Base-by-base conservation (phyloP, 176 grass and related monocot genomes). In the Bonia amplexicaulis region DNA sequence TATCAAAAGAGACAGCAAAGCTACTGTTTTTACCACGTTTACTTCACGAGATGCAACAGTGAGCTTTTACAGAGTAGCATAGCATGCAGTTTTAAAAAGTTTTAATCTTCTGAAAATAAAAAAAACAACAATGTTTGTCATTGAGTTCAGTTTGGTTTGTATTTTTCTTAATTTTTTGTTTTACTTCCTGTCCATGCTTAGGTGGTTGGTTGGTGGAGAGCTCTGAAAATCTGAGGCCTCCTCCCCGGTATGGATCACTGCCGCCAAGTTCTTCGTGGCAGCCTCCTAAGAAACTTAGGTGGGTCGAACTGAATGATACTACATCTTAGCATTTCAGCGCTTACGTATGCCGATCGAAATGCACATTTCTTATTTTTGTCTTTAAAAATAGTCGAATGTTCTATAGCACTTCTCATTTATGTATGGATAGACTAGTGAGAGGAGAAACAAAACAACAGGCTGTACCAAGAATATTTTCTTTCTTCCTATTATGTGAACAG, bases 131-230 rank as follows among this genome's bases (percentile, higher is more conserved):
- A 66, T 48, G 19, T 42, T 64, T 78, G 25, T 31, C 33, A 54
- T 57, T 13, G 44, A 80, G 55, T 2, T 22, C 20, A 78, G 45
- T 63, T 74, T 35, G 49, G 2, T 74, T 20, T 80, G 82, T 35
- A 46, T 40, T 31, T 66, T 59, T 35, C 44, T 23, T 35, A 51
- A 19, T 27, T 0, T 20, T 51, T 52, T 61, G 29, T 9, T 55
- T 7, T 20, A 8, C 52, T 55, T 62, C 10, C 31, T 54, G 1
- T 12, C 13, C n/a, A 15, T 66, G 40, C 64, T 12, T 65, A 92
- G 93, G 86, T 78, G 91, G 85, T 5, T 95, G 93, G 96, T 49
- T 95, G 66, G 87, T 89, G 80, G 91, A 93, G 85, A 84, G 88
- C 46, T 66, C 85, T 44, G 89, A 89, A 40, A 90, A 89, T 76